phyloP scores from a whole-genome alignment of 73 alveolate genomes.

The Strombidium stylifer region DNA sequence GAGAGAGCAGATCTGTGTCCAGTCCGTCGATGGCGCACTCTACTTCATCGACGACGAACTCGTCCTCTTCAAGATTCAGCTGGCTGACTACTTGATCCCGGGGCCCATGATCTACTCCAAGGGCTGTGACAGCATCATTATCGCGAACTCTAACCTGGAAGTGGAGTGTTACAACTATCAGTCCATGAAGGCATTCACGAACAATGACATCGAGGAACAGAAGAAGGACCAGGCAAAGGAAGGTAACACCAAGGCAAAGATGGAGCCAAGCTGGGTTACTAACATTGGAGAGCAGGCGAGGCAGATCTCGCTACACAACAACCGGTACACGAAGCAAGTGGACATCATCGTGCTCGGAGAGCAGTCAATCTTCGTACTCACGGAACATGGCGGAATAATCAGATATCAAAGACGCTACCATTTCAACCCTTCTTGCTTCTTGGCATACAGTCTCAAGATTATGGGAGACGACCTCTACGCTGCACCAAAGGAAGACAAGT shows the following conservation, averaged over 20 bases:
- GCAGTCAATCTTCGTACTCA: conserved; percentile 25
- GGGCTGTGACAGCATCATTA: conserved; percentile 38
- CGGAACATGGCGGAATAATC: conserved; percentile 57
- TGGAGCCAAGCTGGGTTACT: conserved; percentile 76
- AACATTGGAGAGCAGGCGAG: conserved; percentile 75
- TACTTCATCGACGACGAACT: conserved; percentile 62
- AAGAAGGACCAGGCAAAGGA: conserved; percentile 15
- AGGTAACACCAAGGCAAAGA: conserved; percentile 32
- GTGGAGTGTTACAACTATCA: conserved; percentile 59
- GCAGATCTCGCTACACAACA: conserved; percentile 55
- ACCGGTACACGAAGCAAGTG: conserved; percentile 56
- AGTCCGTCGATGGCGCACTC: conserved; percentile 77
- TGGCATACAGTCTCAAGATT: conserved; percentile 37
- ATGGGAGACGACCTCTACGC: conserved; percentile 53
- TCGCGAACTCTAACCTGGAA: conserved; percentile 59
- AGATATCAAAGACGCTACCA: conserved; percentile 60
- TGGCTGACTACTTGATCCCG: conserved; percentile 74
- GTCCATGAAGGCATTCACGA: conserved; percentile 40
- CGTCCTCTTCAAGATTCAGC: conserved; percentile 32
- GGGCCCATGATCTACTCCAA: conserved; percentile 77
- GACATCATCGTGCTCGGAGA: conserved; percentile 77
- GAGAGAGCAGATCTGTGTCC: conserved; percentile 67
- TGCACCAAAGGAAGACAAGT: conserved; percentile 31
- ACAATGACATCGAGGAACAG: conserved; percentile 21
- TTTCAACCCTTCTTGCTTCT: conserved; percentile 58